Conservation (phyloP, 140 eudicot species). For the Stevia rebaudiana region DNA sequence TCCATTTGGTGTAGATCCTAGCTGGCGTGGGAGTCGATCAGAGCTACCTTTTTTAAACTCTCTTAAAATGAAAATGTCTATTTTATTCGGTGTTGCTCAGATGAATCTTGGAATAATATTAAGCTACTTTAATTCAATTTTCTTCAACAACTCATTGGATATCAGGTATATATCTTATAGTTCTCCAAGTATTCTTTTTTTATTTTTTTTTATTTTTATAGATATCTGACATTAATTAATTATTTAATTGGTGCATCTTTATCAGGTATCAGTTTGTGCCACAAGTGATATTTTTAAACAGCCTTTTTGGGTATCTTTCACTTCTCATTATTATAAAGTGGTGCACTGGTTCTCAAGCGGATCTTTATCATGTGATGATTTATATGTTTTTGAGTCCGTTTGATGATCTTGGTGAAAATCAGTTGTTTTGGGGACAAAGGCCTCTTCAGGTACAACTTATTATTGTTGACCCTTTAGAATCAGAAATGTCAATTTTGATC, state of each 20-base stretch:
- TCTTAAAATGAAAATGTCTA: constrained; percentile 98
- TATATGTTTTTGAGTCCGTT: constrained; percentile 96
- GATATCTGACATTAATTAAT: neutral
- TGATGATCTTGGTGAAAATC: constrained; percentile 91
- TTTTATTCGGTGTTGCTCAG: constrained; percentile 84
- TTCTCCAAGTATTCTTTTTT: neutral
- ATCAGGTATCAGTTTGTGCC: constrained; percentile 95
- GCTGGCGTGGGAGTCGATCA: constrained; percentile 99
- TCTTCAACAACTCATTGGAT: constrained; percentile 68
- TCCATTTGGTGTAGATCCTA: constrained; percentile 98
- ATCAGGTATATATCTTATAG: constrained; percentile 48
- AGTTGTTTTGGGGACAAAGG: constrained; percentile 92
- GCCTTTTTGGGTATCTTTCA: constrained; percentile 98
- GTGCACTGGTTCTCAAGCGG: constrained; percentile 98
- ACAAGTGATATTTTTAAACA: constrained; percentile 92
- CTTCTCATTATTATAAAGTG: constrained; percentile 83
- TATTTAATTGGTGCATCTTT: constrained; percentile 11
- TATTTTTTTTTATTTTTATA: neutral
- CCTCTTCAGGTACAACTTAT: constrained; percentile 67
- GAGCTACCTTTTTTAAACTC: constrained; percentile 96
- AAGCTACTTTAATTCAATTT: constrained; percentile 89
- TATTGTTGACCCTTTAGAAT: neutral
- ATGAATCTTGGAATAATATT: constrained; percentile 91
- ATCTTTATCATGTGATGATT: constrained; percentile 96
- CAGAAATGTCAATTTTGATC: neutral